Base-by-base conservation (phyloP, 768 basidiomycete genomes). In the Coprinellus micaceus region DNA sequence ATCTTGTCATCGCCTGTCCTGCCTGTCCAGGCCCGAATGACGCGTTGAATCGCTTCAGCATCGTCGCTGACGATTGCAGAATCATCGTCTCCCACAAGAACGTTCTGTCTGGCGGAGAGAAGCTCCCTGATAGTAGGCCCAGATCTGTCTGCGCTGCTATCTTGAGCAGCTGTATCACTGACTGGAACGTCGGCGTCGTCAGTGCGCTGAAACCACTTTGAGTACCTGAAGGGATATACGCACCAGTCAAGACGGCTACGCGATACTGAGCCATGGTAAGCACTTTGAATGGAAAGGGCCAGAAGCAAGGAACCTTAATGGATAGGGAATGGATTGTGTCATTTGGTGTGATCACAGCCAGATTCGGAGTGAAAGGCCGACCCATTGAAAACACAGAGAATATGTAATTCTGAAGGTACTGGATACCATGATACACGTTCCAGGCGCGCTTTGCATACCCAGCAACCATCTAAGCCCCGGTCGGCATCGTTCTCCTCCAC, bases 11-110 rank as follows among this genome's bases (percentile, higher is more conserved):
- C 44, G n/a, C 48, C 50, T 11, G 12, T 19, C 4, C 45, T 66
- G 2, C 69, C 64, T 37, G 70, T 74, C 76, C 82, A 84, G 5
- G 65, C 67, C 43, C 69, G 71, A 5, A 92, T 75, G 11, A 69
- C 64, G 6, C 66, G 62, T 24, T 74, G 77, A 50, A 94, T 89
- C 41, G 66, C 66, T 0, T 63, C 59, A 47, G 78, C 67, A 46
- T 90, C 84, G 64, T 95, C 92, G 33, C 89, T 78, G 0, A 92
- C 86, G 65, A 90, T 79, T 15, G 51, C 58, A 49, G 64, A 67
- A 9, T 72, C 62, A 4, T 64, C 63, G 52, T 52, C 75, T 69
- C 44, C 53, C 21, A 57, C 47, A 43, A 56, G 64, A 17, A 57
- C 57, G 22, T 52, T 41, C 33, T 33, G 33, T 19, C 49, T 70